Evolutionary conservation across 164 flowering plant species (phyloP), one percentile per base, ranked within the genome.

Genomic region (Vitis rupestris): DNA sequence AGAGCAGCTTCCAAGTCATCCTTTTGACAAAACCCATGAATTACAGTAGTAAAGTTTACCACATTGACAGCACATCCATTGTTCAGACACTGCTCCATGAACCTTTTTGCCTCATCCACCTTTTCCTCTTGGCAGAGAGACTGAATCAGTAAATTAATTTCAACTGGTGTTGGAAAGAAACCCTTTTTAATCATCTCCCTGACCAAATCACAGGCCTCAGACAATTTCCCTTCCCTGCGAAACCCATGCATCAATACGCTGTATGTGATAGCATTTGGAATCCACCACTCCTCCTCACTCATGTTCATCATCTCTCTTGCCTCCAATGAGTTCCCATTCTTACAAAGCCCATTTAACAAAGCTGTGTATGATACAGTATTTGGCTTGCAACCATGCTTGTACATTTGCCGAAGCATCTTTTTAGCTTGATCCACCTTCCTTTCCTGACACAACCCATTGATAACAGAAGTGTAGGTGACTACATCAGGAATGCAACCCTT

Each of bases 181-280:
- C 94, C 94, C 69, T 83, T 86, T 17, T 48, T 64, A 27, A 86
- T 54, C 98, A 95, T 95, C 80, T 90, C 90, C 64, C 75, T 78
- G 1, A 85, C 85, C 66, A 91, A 69, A 72, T 88, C 85, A 82
- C 90, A 84, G 31, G 99, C 98, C 76, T 88, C 98, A 7, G 77
- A 73, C 57, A 86, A 71, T 70, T 86, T 93, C 23, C 90, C 86
- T 78, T 93, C 98, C 76, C 85, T 86, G 13, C 90, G 90, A 66
- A 91, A 76, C 70, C 99, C 99, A 81, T 93, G 97, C 84, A 95
- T 81, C 59, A 95, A 79, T 60, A 82, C 96, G 72, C 98, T 84
- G 56, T 88, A 93, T 16, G 96, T 88, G 51, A 91, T 90, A 50
- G 89, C 88, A 84, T 91, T 91, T 16, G 99, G 99, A 14, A 76